Evolutionary conservation across 768 basidiomycete species (phyloP).

Genomic region (Lentinus brumalis): DNA sequence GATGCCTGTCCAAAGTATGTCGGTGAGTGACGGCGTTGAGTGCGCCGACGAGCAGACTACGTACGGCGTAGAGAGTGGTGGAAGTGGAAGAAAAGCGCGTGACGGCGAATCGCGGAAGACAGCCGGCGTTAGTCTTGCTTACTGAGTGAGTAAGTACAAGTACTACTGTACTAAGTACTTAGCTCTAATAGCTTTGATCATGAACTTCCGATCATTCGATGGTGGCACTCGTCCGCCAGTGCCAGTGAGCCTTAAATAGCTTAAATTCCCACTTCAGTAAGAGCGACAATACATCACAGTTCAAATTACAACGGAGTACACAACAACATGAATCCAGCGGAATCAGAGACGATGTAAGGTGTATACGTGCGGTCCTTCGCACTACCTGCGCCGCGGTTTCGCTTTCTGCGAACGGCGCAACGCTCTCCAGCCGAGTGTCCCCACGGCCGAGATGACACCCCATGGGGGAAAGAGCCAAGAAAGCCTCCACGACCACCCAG

Average conservation of each 20-base stretch:
- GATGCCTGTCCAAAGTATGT: slow-evolving; percentile 1
- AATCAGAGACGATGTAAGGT: background rate
- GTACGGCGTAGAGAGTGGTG: too few relatives aligned
- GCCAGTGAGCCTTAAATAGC: too few relatives aligned
- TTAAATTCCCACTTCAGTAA: too few relatives aligned
- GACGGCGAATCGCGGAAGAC: background rate
- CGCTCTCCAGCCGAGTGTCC: slow-evolving; percentile 39
- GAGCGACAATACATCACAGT: too few relatives aligned
- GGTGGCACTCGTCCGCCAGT: too few relatives aligned
- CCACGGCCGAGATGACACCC: slow-evolving; percentile 51
- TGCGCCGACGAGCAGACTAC: too few relatives aligned
- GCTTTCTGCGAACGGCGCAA: slow-evolving; percentile 23
- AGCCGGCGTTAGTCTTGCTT: too few relatives aligned
- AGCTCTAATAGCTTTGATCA: too few relatives aligned
- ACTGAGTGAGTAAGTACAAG: too few relatives aligned
- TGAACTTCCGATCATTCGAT: too few relatives aligned
- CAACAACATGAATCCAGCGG: background rate
- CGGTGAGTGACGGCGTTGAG: background rate
- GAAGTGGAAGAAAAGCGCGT: too few relatives aligned
- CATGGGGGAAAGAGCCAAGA: slow-evolving; percentile 62
- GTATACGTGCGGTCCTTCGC: background rate
- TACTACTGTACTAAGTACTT: too few relatives aligned
- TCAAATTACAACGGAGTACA: background rate
- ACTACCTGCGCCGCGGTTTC: slow-evolving; percentile 7
- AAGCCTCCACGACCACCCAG: slow-evolving; percentile 62